Evolutionary conservation across 345 rosid species (phyloP), one percentile per base, ranked within the genome.

Genomic region (Aethionema arabicum): DNA sequence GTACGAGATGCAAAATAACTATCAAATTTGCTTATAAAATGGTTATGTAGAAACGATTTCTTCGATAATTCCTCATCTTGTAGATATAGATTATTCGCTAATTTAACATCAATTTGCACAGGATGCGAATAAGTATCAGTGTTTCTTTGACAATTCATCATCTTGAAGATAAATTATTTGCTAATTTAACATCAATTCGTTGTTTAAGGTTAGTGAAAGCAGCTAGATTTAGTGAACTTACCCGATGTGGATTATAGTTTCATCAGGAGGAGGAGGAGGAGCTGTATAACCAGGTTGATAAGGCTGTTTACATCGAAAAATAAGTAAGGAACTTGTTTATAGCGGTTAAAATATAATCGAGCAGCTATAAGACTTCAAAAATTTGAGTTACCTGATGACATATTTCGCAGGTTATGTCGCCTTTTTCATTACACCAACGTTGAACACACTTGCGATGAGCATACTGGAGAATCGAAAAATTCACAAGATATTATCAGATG

Each of bases 351-450:
- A 15, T 59, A 33, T 11, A 49, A 2, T 52, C 49, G 4, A 50
- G 59, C 37, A 59, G 66, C 11, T 2, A 35, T 59, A 50, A 52
- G 35, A 44, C 8, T 21, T 21, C 27, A 21, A 21, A 21, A 21
- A 42, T n/a, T 6, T 31, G 40, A 52, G 5, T 61, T 77, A 92
- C 99, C 90, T 85, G 88, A 76, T 93, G 96, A 44, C 99, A 93
- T 52, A 90, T 93, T 72, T 93, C 99, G 70, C 99, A 93, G 50
- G 77, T 85, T 69, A 76, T 82, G 70, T 90, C 95, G 32, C 99
- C 95, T 70, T 93, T 93, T 83, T 90, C 97, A 45, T 90, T 75
- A 73, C 97, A 93, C 99, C 99, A 93, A 65, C 75, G 95, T 68
- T 93, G 99, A 47, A 93, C 97, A 66, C 99, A 93, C 73, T 93